Evolutionary conservation across 305 asterid genomes (phyloP).

Genomic region (Fraxinus sp.): DNA sequence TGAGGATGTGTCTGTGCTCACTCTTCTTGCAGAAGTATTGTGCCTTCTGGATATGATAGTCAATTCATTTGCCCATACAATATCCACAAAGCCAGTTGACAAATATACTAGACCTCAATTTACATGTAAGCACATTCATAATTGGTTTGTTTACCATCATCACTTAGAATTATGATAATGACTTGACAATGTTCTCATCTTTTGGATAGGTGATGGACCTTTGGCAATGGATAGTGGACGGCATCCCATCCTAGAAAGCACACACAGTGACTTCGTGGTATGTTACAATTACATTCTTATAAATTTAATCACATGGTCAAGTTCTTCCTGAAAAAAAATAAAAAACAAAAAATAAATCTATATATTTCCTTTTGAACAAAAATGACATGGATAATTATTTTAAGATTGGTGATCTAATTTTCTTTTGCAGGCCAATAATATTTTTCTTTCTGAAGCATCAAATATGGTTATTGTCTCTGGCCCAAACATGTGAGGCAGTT

Average conservation of each 20-base stretch:
- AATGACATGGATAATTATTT: slow-evolving; percentile 8
- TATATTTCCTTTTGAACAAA: slow-evolving; percentile 10
- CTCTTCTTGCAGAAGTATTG: slow-evolving; percentile 84
- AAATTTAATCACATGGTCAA: slow-evolving; percentile 9
- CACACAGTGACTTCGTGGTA: slow-evolving; percentile 84
- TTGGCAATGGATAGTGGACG: slow-evolving; percentile 94
- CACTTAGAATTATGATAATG: slow-evolving; percentile 19
- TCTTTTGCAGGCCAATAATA: slow-evolving; percentile 81
- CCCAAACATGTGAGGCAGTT: slow-evolving; percentile 86
- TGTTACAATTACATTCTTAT: slow-evolving; percentile 26
- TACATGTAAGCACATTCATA: slow-evolving; percentile 52
- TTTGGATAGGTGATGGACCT: slow-evolving; percentile 78
- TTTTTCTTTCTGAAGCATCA: slow-evolving; percentile 94
- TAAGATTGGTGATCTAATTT: slow-evolving; percentile 24
- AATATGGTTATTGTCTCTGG: slow-evolving; percentile 87
- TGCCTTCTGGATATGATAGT: slow-evolving; percentile 97
- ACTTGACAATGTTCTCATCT: slow-evolving; percentile 26
- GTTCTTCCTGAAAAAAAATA: not conserved
- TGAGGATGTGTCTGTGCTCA: slow-evolving; percentile 73
- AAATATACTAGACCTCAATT: slow-evolving; percentile 84
- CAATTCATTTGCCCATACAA: slow-evolving; percentile 89
- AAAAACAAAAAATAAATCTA: not conserved
- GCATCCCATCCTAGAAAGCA: slow-evolving; percentile 85
- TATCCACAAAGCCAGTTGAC: slow-evolving; percentile 90
- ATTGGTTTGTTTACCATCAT: slow-evolving; percentile 21